Evolutionary conservation across 345 rosid species (phyloP), one percentile per base, ranked within the genome.

Genomic region (Orychophragmus violaceus): DNA sequence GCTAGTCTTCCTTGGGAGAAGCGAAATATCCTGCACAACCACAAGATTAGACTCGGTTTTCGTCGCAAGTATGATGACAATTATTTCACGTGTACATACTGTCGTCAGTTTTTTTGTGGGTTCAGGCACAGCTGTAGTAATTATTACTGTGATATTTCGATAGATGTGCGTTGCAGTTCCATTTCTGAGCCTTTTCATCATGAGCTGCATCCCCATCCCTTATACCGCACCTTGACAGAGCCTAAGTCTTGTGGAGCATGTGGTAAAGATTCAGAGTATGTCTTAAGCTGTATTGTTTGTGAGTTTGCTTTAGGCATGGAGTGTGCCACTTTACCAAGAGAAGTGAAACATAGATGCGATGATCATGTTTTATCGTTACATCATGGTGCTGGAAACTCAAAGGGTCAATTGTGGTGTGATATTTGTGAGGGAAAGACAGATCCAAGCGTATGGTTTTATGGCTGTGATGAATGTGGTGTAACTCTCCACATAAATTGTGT

Each of bases 381-480:
- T 6, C 52, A 60, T 2, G 65, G 24, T 0, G 37, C 8, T 12
- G 63, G 16, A 23, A 24, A 41, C 23, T 3, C 36, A 0, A 60
- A 10, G 0, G 37, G 52, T 24, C 23, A 17, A 8, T 9, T 39
- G 11, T 60, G 65, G 52, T 60, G 65, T 42, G 65, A 60, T 60
- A 60, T 60, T 7, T 60, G 51, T 23, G 63, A 58, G 1, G 14
- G 17, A n/a, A 58, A 58, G 46, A 58, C 63, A 2, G 63, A 58
- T 58, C 65, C 65, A 60, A 60, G 12, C 0, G 18, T 39, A 42
- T 60, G 65, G 37, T 60, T 8, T 18, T 60, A 60, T 18, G 16
- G 14, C 0, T 60, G 52, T 44, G 52, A 42, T 16, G 14, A 41
- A 3, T 39, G 64, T 16, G 32, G 35, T 0, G 23, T 16, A 23